Base-by-base conservation (phyloP, 768 basidiomycete species). In the Inosperma sp. region DNA sequence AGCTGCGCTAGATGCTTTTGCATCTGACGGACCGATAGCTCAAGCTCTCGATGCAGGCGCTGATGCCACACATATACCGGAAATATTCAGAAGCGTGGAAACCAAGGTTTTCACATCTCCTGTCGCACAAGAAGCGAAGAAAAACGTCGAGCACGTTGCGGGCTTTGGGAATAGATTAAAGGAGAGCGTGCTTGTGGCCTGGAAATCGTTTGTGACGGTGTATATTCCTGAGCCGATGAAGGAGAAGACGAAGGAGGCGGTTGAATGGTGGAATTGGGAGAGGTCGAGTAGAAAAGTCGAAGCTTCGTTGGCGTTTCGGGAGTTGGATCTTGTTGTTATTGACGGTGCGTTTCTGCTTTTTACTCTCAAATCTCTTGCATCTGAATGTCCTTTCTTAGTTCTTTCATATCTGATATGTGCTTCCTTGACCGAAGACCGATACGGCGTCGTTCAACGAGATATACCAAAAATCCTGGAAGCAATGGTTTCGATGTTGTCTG, bases 381-480 rank as follows among this genome's bases (percentile, higher is more conserved):
- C 6, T n/a, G 25, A 22, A 46, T 23, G 13, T 25, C 52, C 21
- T 7, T 23, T 48, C 34, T 30, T 57, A 90, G 89, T 81, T 5
- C 71, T 93, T 3, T 78, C 85, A 1, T 75, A 77, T 42, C 71
- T 93, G 7, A 74, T 79, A 6, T 85, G 82, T 52, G 80, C 83
- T 0, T 93, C 91, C 4, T 68, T 93, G 12, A 72, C 74, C 1
- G 92, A 93, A 64, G 91, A 94, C 68, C 75, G 77, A 16, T 92
- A 84, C 60, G 91, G 91, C 17, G 79, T 84, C 27, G 88, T 92
- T 10, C 92, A 93, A 63, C 75, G 86, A 9, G 92, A 93, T 61
- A 88, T 91, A 16, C 86, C 90, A 0, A 82, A 80, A 52, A 81
- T 91, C 23, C 64, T 94, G 3, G 91, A 94, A 64, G 85, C 86